Percentiles rank a stretch among this genome's conserved stretches.
phyloP scores from a whole-genome alignment of 768 basidiomycete genomes.

The Leccinum ochraceum region DNA sequence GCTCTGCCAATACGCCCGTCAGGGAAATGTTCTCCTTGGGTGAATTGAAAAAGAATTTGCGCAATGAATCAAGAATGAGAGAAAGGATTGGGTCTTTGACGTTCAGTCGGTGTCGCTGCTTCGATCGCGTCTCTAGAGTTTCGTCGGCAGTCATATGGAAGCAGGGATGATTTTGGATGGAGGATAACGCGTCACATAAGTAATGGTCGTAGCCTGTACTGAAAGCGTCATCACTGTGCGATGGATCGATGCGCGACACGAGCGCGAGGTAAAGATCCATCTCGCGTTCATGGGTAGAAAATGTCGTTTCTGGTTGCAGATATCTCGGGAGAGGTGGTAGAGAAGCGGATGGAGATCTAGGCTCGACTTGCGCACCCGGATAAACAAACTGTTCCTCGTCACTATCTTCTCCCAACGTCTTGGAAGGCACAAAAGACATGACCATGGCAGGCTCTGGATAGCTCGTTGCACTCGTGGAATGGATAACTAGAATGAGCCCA shows the following conservation, averaged over 20 bases:
- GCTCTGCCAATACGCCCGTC: slow-evolving; percentile 75
- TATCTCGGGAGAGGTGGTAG: slow-evolving; percentile 39
- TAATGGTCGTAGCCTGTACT: slow-evolving; percentile 88
- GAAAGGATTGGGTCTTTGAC: slow-evolving; percentile 76
- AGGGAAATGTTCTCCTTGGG: slow-evolving; percentile 88
- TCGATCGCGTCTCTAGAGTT: slow-evolving; percentile 37
- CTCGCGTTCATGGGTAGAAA: slow-evolving; percentile 81
- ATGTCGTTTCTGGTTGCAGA: slow-evolving; percentile 69
- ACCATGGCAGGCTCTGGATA: slow-evolving; percentile 63
- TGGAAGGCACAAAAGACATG: slow-evolving; percentile 21
- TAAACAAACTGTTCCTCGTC: slow-evolving; percentile 55
- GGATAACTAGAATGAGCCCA: slow-evolving; percentile 68
- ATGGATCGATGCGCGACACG: slow-evolving; percentile 76
- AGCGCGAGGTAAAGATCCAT: slow-evolving; percentile 78
- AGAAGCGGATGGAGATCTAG: slow-evolving; percentile 17
- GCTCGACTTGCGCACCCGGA: slow-evolving; percentile 32
- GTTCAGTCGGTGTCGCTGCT: slow-evolving; percentile 72
- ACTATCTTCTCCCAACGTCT: slow-evolving; percentile 41
- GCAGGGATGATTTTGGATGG: slow-evolving; percentile 65
- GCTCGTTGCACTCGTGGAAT: slow-evolving; percentile 70
- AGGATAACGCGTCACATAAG: slow-evolving; percentile 68
- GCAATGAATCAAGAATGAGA: slow-evolving; percentile 65
- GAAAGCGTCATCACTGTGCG: slow-evolving; percentile 67
- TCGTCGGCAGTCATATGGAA: slow-evolving; percentile 51
- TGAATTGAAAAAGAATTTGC: slow-evolving; percentile 81